Evolutionary conservation across 2,329 filamentous ascomycete genomes (phyloP).

Genomic region (Botrytis byssoidea): DNA sequence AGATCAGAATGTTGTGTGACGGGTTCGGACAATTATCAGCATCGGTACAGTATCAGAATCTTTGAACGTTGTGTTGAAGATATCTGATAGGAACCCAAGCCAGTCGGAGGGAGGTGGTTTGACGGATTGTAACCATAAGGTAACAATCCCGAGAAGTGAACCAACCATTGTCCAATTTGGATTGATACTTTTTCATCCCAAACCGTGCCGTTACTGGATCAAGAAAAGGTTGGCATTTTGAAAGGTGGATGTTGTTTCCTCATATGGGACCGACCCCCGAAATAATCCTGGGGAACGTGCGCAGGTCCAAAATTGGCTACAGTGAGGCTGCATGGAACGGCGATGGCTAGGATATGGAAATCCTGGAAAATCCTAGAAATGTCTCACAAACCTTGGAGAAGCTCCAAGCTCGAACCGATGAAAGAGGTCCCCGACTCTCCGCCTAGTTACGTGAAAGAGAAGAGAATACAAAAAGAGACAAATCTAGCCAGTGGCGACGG

Average conservation of each 20-base stretch:
- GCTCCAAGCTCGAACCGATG: not conserved
- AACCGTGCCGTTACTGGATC: slow-evolving; percentile 10
- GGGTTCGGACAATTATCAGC: slow-evolving; percentile 15
- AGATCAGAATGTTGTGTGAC: slow-evolving; percentile 9
- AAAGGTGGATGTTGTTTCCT: not conserved
- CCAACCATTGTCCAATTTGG: slow-evolving; percentile 6
- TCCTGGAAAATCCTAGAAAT: slow-evolving; percentile 8
- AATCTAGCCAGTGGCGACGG: not conserved
- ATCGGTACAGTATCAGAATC: slow-evolving; percentile 13
- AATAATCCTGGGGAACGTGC: slow-evolving; percentile 16
- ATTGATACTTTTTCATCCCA: not conserved
- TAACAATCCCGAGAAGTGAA: not conserved
- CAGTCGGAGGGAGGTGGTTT: slow-evolving; percentile 13
- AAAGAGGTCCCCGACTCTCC: not conserved
- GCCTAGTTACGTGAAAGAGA: not conserved
- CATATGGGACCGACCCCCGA: not conserved
- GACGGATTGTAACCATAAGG: slow-evolving; percentile 9
- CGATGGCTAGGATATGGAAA: not conserved
- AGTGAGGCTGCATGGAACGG: slow-evolving; percentile 21
- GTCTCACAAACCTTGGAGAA: slow-evolving; percentile 12
- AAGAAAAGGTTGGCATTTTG: not conserved
- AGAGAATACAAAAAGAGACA: slow-evolving; percentile 3
- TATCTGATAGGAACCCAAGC: not conserved
- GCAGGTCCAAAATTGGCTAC: slow-evolving; percentile 20
- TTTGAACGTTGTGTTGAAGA: slow-evolving; percentile 14